phyloP scores from a whole-genome alignment of 1,139 yeast genomes.

The Diutina siamensis region DNA sequence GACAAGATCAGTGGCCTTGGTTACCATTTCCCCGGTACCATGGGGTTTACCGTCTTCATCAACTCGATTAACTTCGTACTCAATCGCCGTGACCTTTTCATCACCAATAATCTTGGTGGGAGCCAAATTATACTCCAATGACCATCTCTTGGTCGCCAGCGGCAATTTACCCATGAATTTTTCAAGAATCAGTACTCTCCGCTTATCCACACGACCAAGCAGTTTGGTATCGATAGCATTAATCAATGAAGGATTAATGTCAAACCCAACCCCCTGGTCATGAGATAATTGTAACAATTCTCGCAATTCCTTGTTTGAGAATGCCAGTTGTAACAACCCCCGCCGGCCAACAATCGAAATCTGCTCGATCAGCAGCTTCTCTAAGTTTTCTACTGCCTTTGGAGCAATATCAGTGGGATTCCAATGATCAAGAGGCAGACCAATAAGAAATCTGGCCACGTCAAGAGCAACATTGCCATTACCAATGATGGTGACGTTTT shows the following conservation, averaged over 20 bases:
- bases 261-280: background rate
- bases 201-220: slow-evolving; percentile 54
- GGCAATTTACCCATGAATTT: slow-evolving; percentile 30
- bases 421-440: slow-evolving; percentile 47
- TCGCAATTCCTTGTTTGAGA: slow-evolving; percentile 84
- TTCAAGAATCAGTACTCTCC: slow-evolving; percentile 54
- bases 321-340: slow-evolving; percentile 75
- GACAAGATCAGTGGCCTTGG: slow-evolving; percentile 26
- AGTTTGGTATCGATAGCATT: slow-evolving; percentile 20
- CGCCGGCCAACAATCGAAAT: slow-evolving; percentile 78
- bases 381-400: slow-evolving; percentile 44
- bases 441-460: slow-evolving; percentile 67
- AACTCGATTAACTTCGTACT: slow-evolving; percentile 37
- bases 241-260: background rate
- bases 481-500: slow-evolving; percentile 74
- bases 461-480: slow-evolving; percentile 98
- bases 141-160: slow-evolving; percentile 40
- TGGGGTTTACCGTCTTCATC: slow-evolving; percentile 22
- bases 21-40: slow-evolving; percentile 23
- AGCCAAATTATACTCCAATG: slow-evolving; percentile 53
- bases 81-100: slow-evolving; percentile 28
- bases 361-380: slow-evolving; percentile 40
- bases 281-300: slow-evolving; percentile 47
- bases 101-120: slow-evolving; percentile 44
- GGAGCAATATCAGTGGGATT: slow-evolving; percentile 60